Base-by-base conservation (phyloP, 331 rosid genomes). In the Malus hybrid region DNA sequence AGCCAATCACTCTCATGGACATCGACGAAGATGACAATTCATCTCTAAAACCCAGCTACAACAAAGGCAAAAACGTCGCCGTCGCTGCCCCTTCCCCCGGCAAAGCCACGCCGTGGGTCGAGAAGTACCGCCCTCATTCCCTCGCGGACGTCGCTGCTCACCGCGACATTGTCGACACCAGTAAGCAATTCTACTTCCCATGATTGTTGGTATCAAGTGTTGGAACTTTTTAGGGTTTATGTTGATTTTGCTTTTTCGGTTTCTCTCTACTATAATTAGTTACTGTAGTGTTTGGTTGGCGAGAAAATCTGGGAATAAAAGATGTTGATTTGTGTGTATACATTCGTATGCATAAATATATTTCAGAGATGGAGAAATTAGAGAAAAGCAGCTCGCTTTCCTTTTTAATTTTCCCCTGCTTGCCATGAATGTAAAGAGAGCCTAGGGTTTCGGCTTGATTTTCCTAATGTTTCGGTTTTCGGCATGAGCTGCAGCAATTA, bases 101-200 rank as follows among this genome's bases (percentile, higher is more conserved):
- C 68, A 78, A 80, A 75, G 87, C 90, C 24, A 82, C 81, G 34
- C 90, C 87, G 28, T 86, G 90, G 90, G 92, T 88, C 52, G 90
- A 88, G 84, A 88, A 88, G 76, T 88, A 83, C 80, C 92, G 92
- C 13, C 92, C 92, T 13, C 87, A 88, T 73, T 86, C 90, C 76
- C 88, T 88, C 39, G 90, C 82, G n/a, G 88, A 88, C 54, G 90
- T 88, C 60, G 88, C 90, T 28, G 90, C 92, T 31, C 92, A 88
- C 72, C 90, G 92, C 55, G 92, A 88, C 83, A 88, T 86, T 52
- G 84, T 88, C 24, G 88, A 88, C 71, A 88, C 92, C 82, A 88
- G 92, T 88, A 77, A 76, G 82, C 48, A 34, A 24, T n/a, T 74
- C 75, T 4, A 10, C 69, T n/a, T 19, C 32, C 64, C 32, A 14